Evolutionary conservation across 768 basidiomycete species (phyloP).

Genomic region (Pholiota molesta): DNA sequence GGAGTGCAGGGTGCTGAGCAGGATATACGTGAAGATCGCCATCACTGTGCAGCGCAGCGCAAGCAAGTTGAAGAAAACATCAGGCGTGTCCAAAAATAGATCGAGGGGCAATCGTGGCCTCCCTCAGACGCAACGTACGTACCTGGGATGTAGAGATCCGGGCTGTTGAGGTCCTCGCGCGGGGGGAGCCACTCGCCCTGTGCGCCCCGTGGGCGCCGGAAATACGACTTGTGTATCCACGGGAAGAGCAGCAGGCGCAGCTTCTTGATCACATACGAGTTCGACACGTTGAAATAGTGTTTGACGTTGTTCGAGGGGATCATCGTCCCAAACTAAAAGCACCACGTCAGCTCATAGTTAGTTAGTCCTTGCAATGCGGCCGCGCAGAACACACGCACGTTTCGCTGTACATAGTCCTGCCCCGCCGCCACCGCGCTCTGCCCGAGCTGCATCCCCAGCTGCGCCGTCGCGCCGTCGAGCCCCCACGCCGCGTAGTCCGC

Average conservation of each 20-base stretch:
- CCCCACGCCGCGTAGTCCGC: slow-evolving; percentile 76
- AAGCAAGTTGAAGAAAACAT: slow-evolving; percentile 15
- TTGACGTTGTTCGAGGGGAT: slow-evolving; percentile 80
- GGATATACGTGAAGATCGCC: slow-evolving; percentile 95
- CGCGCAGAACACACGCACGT: slow-evolving; percentile 53
- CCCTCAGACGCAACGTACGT: neutral
- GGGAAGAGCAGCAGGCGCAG: slow-evolving; percentile 90
- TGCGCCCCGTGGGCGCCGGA: slow-evolving; percentile 56
- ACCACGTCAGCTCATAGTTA: slow-evolving; percentile 3
- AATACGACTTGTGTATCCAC: slow-evolving; percentile 91
- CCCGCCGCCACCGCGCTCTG: slow-evolving; percentile 90
- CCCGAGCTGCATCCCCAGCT: slow-evolving; percentile 96
- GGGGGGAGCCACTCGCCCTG: slow-evolving; percentile 86
- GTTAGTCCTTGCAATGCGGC: neutral
- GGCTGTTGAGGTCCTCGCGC: slow-evolving; percentile 92
- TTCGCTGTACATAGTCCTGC: slow-evolving; percentile 94
- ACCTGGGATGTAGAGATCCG: slow-evolving; percentile 97
- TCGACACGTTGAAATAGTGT: slow-evolving; percentile 94
- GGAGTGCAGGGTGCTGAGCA: slow-evolving; percentile 82
- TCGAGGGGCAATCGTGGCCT: too few species aligned
- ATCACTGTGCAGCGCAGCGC: slow-evolving; percentile 57
- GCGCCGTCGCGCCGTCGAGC: slow-evolving; percentile 90
- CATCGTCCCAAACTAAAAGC: slow-evolving; percentile 71
- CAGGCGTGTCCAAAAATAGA: neutral
- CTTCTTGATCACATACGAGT: slow-evolving; percentile 92